Conservation (phyloP, 306 rosid species). For the Purshia tridentata region DNA sequence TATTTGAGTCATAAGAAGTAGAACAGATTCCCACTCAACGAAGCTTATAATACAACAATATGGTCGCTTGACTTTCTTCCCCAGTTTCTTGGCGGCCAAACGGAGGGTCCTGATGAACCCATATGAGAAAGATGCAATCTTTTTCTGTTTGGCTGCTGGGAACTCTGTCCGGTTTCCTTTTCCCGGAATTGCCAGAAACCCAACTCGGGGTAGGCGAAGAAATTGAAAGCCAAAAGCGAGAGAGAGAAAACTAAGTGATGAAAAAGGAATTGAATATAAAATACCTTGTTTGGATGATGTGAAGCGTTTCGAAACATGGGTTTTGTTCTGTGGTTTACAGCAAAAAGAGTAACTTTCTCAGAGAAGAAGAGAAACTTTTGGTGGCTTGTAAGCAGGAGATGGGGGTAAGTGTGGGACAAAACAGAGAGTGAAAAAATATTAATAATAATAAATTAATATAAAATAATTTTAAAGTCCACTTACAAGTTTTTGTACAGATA, state of each 20-base stretch:
- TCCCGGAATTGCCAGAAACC: neutral
- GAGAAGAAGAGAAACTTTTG: constrained; percentile 5
- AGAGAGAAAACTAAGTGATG: neutral
- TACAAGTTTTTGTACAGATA: too few relatives aligned
- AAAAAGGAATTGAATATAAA: neutral
- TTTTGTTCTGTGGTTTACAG: neutral
- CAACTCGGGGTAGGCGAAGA: neutral
- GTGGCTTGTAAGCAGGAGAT: neutral
- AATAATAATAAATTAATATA: too few relatives aligned
- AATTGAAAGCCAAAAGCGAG: neutral
- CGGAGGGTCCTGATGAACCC: constrained; percentile 4
- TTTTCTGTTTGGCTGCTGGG: neutral
- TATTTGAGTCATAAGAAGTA: neutral
- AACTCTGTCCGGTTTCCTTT: constrained; percentile 1
- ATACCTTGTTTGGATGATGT: constrained; percentile 47
- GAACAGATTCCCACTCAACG: neutral
- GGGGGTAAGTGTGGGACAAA: neutral
- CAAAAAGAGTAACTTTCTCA: neutral
- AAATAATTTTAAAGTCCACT: too few relatives aligned
- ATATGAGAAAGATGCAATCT: neutral
- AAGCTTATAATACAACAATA: neutral
- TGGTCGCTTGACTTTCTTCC: neutral
- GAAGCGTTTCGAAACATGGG: constrained; percentile 41
- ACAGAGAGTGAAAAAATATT: neutral
- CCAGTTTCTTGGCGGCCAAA: constrained; percentile 10